Conservation (phyloP, 345 rosid genomes). For the Barbarea vulgaris region DNA sequence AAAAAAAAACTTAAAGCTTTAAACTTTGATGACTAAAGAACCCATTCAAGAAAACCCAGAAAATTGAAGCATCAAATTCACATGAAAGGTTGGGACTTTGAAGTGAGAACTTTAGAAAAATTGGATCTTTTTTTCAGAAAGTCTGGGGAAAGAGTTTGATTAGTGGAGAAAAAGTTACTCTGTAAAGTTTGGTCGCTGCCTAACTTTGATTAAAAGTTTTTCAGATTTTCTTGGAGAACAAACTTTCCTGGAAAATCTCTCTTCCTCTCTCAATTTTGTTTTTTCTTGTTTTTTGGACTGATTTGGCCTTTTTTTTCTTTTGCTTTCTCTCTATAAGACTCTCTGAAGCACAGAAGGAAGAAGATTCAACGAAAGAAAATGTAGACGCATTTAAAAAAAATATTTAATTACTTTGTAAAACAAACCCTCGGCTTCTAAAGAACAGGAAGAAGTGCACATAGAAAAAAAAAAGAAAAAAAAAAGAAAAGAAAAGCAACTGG, state of each 20-base stretch:
- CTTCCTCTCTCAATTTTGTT: neutral
- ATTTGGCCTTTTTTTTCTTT: neutral
- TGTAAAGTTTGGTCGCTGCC: conserved; percentile 16
- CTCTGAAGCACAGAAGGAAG: conserved; percentile 3
- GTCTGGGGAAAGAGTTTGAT: conserved; percentile 6
- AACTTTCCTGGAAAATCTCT: conserved; percentile 24
- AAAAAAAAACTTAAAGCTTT: conserved; percentile 23
- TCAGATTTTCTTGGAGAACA: conserved; percentile 27
- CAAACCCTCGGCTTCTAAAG: too few species aligned
- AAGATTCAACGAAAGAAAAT: conserved; percentile 42
- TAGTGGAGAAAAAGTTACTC: neutral
- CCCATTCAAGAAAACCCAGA: conserved; percentile 22
- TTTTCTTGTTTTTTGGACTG: neutral
- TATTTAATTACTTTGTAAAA: too few species aligned
- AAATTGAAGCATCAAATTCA: conserved; percentile 1
- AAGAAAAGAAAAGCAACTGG: too few species aligned
- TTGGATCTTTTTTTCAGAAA: conserved; percentile 6
- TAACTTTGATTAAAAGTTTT: conserved; percentile 4
- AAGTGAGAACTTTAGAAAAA: neutral
- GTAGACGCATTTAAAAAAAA: neutral
- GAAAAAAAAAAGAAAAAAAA: too few species aligned
- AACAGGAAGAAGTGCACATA: too few species aligned
- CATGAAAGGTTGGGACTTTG: conserved; percentile 18
- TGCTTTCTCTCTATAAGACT: neutral
- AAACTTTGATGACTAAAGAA: neutral